Percentiles rank a stretch among this genome's conserved stretches.
These are phyloP conservation scores for Stagonosporopsis chrysanthemi DNA, from an alignment of 2,329 filamentous ascomycete genomes.

Conservation along the genomic window DNA sequence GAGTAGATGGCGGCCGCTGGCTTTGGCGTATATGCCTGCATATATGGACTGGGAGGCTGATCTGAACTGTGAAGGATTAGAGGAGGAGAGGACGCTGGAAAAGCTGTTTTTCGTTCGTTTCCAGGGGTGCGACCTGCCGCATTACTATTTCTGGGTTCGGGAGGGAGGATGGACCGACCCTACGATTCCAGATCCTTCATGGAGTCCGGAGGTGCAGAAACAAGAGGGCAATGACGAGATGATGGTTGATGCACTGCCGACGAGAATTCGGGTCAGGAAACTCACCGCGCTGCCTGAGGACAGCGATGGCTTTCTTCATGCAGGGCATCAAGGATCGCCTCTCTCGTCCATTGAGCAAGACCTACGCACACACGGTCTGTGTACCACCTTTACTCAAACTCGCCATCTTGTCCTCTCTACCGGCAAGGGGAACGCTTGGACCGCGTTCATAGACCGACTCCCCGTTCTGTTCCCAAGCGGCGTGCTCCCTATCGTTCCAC, in stretches of 20 bases:
- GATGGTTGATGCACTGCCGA: background rate
- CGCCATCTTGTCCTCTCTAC: conserved; percentile 16
- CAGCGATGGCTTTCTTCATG: background rate
- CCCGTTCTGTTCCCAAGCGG: conserved; percentile 29
- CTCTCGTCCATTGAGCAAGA: conserved; percentile 27
- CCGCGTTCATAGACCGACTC: conserved; percentile 19
- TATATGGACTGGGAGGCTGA: conserved; percentile 31
- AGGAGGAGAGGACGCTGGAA: conserved; percentile 14
- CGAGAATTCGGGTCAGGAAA: conserved; percentile 20
- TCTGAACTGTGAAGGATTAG: background rate
- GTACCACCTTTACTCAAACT: conserved; percentile 15
- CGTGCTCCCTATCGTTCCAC: conserved; percentile 30
- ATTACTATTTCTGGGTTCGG: conserved; percentile 43
- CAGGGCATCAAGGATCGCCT: background rate
- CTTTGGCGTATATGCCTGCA: conserved; percentile 36
- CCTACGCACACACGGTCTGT: conserved; percentile 24
- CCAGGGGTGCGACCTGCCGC: conserved; percentile 37
- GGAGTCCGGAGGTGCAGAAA: background rate
- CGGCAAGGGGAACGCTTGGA: conserved; percentile 29
- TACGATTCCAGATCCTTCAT: conserved; percentile 24
- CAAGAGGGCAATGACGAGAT: too few relatives aligned
- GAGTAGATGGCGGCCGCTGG: conserved; percentile 26
- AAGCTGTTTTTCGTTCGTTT: conserved; percentile 42
- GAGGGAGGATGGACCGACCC: conserved; percentile 35
- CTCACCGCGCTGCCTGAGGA: background rate